Evolutionary conservation across 768 basidiomycete genomes (phyloP).

Genomic region (Auricularia cornea): DNA sequence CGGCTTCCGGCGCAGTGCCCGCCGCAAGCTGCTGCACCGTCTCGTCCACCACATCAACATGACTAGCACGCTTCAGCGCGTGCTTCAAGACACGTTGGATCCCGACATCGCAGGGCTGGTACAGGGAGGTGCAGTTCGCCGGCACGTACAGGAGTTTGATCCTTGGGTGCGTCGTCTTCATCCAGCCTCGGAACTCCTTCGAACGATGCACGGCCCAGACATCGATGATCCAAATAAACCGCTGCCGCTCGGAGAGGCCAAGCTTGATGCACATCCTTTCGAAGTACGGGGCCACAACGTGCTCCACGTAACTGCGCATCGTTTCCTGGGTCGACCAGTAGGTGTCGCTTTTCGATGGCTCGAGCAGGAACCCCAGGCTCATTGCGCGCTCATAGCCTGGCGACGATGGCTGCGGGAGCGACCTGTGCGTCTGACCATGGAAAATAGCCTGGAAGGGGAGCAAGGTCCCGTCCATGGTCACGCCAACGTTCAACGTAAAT

Average conservation of each 20-base stretch:
- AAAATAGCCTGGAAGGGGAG: constrained; percentile 35
- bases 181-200: constrained; percentile 26
- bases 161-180: constrained; percentile 21
- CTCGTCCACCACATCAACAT: no score
- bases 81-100: constrained; percentile 22
- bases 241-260: constrained; percentile 7
- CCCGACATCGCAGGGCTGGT: constrained; percentile 24
- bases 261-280: neutral
- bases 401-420: constrained; percentile 16
- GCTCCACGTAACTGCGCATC: neutral
- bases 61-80: constrained; percentile 7
- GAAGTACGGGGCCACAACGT: neutral
- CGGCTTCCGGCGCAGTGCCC: no score
- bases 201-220: constrained; percentile 31
- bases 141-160: constrained; percentile 28
- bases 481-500: constrained; percentile 28
- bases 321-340: constrained; percentile 1
- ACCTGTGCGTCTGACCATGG: constrained; percentile 18
- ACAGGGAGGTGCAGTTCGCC: constrained; percentile 24
- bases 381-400: constrained; percentile 15
- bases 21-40: no score
- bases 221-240: constrained; percentile 17
- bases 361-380: constrained; percentile 16
- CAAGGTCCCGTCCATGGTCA: constrained; percentile 22
- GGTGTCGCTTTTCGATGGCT: constrained; percentile 15